Conservation (phyloP, 768 basidiomycete species). For the Mycena amicta region DNA sequence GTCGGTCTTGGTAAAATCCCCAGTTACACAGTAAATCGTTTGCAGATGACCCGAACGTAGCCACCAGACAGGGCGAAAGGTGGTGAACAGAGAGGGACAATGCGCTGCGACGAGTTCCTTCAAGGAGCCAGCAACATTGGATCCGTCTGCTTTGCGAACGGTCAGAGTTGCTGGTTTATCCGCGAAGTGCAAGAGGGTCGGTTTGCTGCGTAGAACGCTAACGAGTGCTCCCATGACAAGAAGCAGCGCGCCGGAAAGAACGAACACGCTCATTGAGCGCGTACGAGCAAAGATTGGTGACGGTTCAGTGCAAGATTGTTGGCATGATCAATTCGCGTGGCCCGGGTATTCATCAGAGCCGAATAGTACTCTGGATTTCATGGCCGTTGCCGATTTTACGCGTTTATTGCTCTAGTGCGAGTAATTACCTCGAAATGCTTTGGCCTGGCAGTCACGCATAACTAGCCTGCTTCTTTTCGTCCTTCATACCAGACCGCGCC, state of each 20-base stretch:
- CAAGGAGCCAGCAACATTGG: conserved; percentile 40
- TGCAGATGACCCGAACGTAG: conserved; percentile 62
- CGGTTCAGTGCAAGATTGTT: too few species aligned
- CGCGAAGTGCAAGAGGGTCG: conserved; percentile 41
- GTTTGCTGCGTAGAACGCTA: conserved; percentile 23
- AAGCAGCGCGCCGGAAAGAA: conserved; percentile 32
- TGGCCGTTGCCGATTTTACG: neutral
- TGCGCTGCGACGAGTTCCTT: conserved; percentile 16
- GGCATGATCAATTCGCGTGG: too few species aligned
- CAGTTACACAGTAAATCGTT: conserved; percentile 60
- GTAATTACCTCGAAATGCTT: too few species aligned
- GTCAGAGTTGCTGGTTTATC: conserved; percentile 38
- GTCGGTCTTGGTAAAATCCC: conserved; percentile 62
- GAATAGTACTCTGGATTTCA: too few species aligned
- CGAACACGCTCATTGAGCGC: conserved; percentile 29
- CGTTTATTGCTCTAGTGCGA: neutral
- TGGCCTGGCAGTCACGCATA: neutral
- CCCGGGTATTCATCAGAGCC: too few species aligned
- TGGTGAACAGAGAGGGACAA: neutral
- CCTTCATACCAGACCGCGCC: neutral
- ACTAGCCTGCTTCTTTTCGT: neutral
- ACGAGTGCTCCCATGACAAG: conserved; percentile 40
- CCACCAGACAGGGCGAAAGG: conserved; percentile 53
- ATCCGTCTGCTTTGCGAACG: conserved; percentile 35
- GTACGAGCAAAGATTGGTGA: conserved; percentile 6